A percentile compares a stretch with the other conserved stretches of the same genome.
phyloP scores from a whole-genome alignment of 257 asterid species.

The Primulina huaijiensis region DNA sequence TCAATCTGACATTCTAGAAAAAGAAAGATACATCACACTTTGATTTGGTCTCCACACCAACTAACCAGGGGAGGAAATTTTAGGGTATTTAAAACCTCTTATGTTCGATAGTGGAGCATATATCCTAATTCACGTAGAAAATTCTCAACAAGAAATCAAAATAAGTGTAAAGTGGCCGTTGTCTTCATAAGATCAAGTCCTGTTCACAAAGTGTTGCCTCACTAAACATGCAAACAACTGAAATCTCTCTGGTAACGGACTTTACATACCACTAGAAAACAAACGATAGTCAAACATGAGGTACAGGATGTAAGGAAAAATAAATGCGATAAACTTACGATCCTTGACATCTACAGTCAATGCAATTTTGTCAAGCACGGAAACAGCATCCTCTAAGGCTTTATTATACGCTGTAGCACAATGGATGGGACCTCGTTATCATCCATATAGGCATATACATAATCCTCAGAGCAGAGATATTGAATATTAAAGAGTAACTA shows the following conservation, averaged over 20 bases:
- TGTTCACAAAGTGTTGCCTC: background rate
- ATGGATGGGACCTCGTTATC: slow-evolving; percentile 23
- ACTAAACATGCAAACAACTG: slow-evolving; percentile 9
- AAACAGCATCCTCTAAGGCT: slow-evolving; percentile 89
- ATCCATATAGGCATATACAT: slow-evolving; percentile 4
- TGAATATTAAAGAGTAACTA: background rate
- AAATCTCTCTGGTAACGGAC: background rate
- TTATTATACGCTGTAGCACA: slow-evolving; percentile 68
- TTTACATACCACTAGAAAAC: background rate
- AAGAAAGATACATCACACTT: background rate
- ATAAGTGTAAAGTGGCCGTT: slow-evolving; percentile 4
- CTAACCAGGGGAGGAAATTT: background rate
- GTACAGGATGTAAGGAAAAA: background rate
- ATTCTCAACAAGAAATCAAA: background rate
- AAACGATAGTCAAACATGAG: background rate
- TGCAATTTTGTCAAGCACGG: slow-evolving; percentile 85
- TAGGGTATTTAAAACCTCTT: background rate
- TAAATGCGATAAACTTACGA: slow-evolving; percentile 52
- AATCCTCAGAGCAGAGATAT: background rate
- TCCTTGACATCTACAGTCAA: slow-evolving; percentile 76
- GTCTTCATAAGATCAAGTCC: slow-evolving; percentile 12
- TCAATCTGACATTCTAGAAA: background rate
- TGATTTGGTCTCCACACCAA: background rate
- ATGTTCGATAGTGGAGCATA: background rate
- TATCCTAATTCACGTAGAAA: background rate